Percentiles rank a stretch among this genome's conserved stretches.
Conservation (phyloP, 2,329 filamentous ascomycete species). For the Diplodia intermedia region DNA sequence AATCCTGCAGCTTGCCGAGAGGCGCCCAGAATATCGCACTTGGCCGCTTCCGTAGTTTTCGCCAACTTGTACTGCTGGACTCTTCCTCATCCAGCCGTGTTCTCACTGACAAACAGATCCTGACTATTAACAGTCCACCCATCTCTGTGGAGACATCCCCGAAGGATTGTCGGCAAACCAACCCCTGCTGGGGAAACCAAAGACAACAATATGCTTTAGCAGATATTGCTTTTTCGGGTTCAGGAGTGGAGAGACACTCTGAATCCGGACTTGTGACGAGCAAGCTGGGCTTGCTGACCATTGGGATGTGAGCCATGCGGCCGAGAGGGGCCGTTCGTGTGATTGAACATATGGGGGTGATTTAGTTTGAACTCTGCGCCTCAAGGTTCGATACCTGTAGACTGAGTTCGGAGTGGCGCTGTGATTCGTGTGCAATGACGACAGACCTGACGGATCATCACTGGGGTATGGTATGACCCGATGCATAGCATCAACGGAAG, state of each 20-base stretch:
- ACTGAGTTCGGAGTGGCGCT: background rate
- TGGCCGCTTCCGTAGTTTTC: background rate
- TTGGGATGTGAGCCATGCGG: background rate
- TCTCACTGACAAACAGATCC: background rate
- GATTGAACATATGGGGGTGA: background rate
- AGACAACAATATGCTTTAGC: no score
- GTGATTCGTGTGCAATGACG: background rate
- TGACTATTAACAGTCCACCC: background rate
- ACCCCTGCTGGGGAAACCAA: no score
- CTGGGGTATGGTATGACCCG: background rate
- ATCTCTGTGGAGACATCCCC: no score
- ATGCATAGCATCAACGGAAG: background rate
- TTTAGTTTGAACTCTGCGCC: background rate
- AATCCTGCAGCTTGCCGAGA: background rate
- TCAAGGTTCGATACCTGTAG: background rate
- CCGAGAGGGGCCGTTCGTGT: background rate
- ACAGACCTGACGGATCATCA: background rate
- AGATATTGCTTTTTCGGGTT: no score
- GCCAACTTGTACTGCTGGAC: background rate
- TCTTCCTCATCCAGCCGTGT: background rate
- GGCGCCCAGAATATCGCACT: background rate
- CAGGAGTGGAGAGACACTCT: no score
- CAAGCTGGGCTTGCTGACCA: background rate
- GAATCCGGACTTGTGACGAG: background rate
- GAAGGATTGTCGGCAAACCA: no score